Evolutionary conservation across 805 yeast species (phyloP).

Genomic region (Cyberlindnera americana): DNA sequence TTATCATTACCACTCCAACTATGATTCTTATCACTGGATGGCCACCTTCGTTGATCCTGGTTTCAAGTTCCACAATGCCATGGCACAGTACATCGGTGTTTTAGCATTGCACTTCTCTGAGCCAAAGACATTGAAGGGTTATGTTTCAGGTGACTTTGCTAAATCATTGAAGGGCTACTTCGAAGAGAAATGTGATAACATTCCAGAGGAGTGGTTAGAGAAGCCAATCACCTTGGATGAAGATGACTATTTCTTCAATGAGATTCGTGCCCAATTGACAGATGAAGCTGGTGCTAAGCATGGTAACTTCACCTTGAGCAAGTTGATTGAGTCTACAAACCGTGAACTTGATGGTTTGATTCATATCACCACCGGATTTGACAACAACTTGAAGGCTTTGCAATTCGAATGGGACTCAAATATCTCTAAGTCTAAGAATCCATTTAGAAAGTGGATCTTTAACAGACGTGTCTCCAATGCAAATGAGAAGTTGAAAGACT

Average conservation of each 20-base stretch:
- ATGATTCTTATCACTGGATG: constrained; percentile 74
- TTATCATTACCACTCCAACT: constrained; percentile 74
- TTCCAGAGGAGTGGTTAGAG: constrained; percentile 40
- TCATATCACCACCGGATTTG: constrained; percentile 26
- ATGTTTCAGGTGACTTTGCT: constrained; percentile 36
- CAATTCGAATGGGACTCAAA: constrained; percentile 29
- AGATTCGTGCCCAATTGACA: constrained; percentile 9
- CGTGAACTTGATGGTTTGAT: constrained; percentile 27
- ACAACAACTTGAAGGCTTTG: constrained; percentile 19
- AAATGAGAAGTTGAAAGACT: constrained; percentile 37
- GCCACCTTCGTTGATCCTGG: constrained; percentile 57
- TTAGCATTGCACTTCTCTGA: constrained; percentile 47
- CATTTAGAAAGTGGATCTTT: constrained; percentile 30
- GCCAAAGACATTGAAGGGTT: constrained; percentile 41
- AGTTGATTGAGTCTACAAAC: constrained; percentile 29
- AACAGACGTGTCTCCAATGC: constrained; percentile 25
- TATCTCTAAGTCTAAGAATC: constrained; percentile 28
- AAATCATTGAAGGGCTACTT: constrained; percentile 36
- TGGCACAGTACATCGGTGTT: constrained; percentile 52
- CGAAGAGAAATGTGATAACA: constrained; percentile 31
- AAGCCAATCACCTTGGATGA: constrained; percentile 14
- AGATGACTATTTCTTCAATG: constrained; percentile 11
- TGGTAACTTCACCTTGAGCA: constrained; percentile 22
- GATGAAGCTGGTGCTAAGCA: constrained; percentile 6
- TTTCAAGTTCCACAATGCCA: constrained; percentile 53